Evolutionary conservation across 768 basidiomycete species (phyloP).

Genomic region (Sarcodon sp.): DNA sequence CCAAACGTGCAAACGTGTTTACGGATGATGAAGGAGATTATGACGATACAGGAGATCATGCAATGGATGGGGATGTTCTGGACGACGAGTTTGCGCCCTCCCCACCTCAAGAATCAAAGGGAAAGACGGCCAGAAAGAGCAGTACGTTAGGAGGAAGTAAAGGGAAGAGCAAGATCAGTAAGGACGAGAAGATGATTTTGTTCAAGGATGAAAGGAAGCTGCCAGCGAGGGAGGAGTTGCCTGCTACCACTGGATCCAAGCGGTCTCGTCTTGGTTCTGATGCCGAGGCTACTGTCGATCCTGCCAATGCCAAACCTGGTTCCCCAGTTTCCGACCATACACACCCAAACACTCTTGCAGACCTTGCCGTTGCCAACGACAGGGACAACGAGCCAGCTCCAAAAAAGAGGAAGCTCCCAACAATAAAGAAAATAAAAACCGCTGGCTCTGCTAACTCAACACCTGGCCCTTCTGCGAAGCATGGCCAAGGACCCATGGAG

Average conservation of each 20-base stretch:
- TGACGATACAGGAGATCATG: neutral
- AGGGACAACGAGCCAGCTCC: constrained; percentile 15
- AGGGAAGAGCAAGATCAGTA: neutral
- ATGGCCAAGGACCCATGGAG: constrained; percentile 14
- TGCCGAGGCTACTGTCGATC: neutral
- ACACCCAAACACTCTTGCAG: neutral
- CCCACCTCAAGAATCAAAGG: neutral
- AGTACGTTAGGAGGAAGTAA: neutral
- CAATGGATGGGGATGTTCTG: neutral
- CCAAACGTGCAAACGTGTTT: too few species aligned
- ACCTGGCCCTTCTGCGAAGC: constrained; percentile 12
- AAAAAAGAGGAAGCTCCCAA: constrained; percentile 55
- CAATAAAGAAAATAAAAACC: constrained; percentile 59
- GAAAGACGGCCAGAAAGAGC: neutral
- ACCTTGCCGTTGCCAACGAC: neutral
- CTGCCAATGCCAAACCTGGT: neutral
- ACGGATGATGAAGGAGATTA: neutral
- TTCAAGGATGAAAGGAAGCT: neutral
- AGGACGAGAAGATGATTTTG: neutral
- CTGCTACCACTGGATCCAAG: neutral
- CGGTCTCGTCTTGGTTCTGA: neutral
- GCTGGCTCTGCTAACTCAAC: constrained; percentile 9
- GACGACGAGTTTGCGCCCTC: neutral
- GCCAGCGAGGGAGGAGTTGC: neutral
- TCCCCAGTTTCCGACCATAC: neutral